phyloP scores from a whole-genome alignment of 768 basidiomycete species.

The Solioccasus polychromus region DNA sequence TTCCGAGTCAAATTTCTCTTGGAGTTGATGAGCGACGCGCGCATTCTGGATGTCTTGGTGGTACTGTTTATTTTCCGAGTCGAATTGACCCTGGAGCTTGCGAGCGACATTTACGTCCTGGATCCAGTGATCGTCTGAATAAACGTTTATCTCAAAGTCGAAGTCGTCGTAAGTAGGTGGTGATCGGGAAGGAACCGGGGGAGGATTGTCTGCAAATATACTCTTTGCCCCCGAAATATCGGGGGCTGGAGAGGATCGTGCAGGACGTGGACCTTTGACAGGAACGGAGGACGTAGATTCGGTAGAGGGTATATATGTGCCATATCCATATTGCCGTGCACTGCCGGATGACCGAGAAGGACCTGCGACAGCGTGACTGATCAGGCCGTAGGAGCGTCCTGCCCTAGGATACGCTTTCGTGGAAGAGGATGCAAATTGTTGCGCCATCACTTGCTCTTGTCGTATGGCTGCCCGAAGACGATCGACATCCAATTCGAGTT shows the following conservation, averaged over 20 bases:
- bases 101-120: slow-evolving; percentile 19
- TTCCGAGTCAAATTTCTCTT: slow-evolving; percentile 41
- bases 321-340: no score
- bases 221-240: slow-evolving; percentile 14
- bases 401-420: background rate
- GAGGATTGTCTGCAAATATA: slow-evolving; percentile 27
- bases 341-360: slow-evolving; percentile 15
- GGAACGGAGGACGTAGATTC: background rate
- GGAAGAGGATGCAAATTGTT: background rate
- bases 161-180: slow-evolving; percentile 12
- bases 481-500: slow-evolving; percentile 26
- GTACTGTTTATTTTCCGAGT: slow-evolving; percentile 40
- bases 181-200: slow-evolving; percentile 18
- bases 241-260: background rate
- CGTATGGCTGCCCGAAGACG: slow-evolving; percentile 13
- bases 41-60: slow-evolving; percentile 26
- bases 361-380: slow-evolving; percentile 24
- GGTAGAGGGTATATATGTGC: background rate
- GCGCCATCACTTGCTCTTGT: slow-evolving; percentile 9
- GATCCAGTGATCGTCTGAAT: slow-evolving; percentile 6
- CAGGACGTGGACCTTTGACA: background rate
- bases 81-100: slow-evolving; percentile 36
- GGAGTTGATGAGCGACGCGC: slow-evolving; percentile 29
- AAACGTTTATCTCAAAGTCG: slow-evolving; percentile 1
- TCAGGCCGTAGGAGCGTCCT: slow-evolving; percentile 3